Base-by-base conservation (phyloP, 1,139 yeast genomes). In the Yamadazyma diospyri region DNA sequence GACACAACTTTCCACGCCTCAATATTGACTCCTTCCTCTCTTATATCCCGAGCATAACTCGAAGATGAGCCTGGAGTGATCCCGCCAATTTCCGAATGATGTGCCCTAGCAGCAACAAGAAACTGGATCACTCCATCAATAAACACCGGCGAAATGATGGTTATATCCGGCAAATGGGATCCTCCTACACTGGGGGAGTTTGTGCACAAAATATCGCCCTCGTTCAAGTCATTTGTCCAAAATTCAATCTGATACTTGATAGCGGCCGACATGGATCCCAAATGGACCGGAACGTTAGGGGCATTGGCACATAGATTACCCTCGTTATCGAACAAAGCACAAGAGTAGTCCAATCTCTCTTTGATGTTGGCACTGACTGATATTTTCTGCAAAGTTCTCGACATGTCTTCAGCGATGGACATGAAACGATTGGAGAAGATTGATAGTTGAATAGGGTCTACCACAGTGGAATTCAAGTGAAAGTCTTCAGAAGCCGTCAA, bases 81-180 rank as follows among this genome's bases (percentile, higher is more conserved):
- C 21, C 85, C 84, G 24, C 85, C 85, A 46, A 78, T 78, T 47
- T 78, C 85, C 4, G 83, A 74, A 47, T 78, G 84, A 48, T 78
- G 85, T 7, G 83, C 85, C 28, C 85, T 59, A 3, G 82, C 67
- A 1, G 85, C 85, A 19, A 75, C 78, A 58, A 74, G 76, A 43
- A 79, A 78, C 26, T 73, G 69, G 25, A 78, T 69, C 18, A 55
- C 55, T 6, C 60, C 62, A 27, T 56, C 53, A 20, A 53, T 51
- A 24, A 43, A 48, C 9, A 45, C 50, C 8, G 51, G 53, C 4
- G 50, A 44, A 18, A 47, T 36, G 21, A 48, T 35, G n/a, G 54
- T 49, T 8, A 49, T 41, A 33, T 49, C 54, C 10, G 54, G 54
- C 13, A 49, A 38, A 36, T 49, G 54, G 2, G 50, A 43, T 3